Conservation (phyloP, 192 early-diverging fungal species). For the Gigaspora rosea region DNA sequence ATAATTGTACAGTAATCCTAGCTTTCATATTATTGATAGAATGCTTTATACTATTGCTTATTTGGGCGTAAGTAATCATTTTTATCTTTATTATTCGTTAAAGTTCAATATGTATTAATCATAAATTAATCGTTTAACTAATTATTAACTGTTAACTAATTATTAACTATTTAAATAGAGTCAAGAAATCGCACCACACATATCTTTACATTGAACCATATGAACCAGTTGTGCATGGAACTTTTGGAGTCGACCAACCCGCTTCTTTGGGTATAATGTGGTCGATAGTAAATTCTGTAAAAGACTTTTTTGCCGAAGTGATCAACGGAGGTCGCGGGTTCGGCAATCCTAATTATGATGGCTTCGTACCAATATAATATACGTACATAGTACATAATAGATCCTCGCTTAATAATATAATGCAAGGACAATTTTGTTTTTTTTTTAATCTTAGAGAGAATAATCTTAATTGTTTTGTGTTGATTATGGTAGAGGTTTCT, state of each 20-base stretch:
- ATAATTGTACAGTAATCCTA: not conserved
- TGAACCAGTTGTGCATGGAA: constrained; percentile 26
- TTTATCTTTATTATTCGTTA: not conserved
- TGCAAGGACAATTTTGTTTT: too few relatives aligned
- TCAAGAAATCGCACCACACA: not conserved
- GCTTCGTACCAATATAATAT: constrained; percentile 29
- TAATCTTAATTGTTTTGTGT: too few relatives aligned
- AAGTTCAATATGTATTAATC: not conserved
- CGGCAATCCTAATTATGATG: constrained; percentile 19
- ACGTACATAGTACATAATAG: not conserved
- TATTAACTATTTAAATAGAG: not conserved
- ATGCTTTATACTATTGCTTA: not conserved
- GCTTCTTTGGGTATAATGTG: not conserved
- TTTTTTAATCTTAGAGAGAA: too few relatives aligned
- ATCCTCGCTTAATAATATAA: too few relatives aligned
- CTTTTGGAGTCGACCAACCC: constrained; percentile 15
- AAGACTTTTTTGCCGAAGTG: constrained; percentile 26
- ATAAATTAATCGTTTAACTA: not conserved
- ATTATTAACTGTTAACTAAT: not conserved
- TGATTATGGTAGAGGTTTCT: too few relatives aligned
- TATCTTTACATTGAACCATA: constrained; percentile 20
- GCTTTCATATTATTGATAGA: not conserved
- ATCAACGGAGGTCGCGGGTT: constrained; percentile 26
- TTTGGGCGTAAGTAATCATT: not conserved
- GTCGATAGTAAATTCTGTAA: not conserved